A percentile compares a stretch with the other conserved stretches of the same genome.
Evolutionary conservation across 192 early-diverging fungal genomes (phyloP).

Genomic region (Rhizoclosmatium sp.): DNA sequence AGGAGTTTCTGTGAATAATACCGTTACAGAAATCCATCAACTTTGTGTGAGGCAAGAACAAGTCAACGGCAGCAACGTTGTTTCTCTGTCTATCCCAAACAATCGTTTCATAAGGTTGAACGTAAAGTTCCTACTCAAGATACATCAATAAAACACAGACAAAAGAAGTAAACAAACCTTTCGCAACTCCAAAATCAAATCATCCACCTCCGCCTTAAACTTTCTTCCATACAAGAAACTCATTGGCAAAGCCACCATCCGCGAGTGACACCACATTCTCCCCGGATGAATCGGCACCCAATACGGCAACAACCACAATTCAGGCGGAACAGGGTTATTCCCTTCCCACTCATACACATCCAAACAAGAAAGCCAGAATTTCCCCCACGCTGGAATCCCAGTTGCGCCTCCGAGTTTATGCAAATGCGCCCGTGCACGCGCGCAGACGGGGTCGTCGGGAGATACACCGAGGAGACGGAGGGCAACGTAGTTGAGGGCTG

Average conservation of each 20-base stretch:
- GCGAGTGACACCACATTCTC: conserved; percentile 94
- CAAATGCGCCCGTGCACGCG: conserved; percentile 80
- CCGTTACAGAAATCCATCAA: conserved; percentile 80
- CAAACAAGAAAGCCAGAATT: conserved; percentile 95
- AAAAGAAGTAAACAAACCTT: conserved; percentile 25
- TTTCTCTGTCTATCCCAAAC: conserved; percentile 81
- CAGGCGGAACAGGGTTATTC: conserved; percentile 94
- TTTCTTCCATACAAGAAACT: conserved; percentile 85
- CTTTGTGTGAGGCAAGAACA: conserved; percentile 84
- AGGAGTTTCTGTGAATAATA: conserved; percentile 3
- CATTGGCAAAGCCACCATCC: conserved; percentile 96
- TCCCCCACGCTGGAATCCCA: conserved; percentile 94
- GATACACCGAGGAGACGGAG: conserved; percentile 87
- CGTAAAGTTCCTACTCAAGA: conserved; percentile 76
- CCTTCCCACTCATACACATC: conserved; percentile 96
- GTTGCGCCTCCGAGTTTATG: conserved; percentile 87
- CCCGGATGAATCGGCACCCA: conserved; percentile 84
- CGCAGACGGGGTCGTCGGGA: conserved; percentile 86
- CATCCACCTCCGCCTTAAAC: conserved; percentile 63
- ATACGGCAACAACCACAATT: conserved; percentile 89
- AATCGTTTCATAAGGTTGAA: conserved; percentile 85
- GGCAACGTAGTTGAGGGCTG: conserved; percentile 91
- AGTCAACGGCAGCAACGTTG: conserved; percentile 82
- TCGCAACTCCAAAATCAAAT: conserved; percentile 79
- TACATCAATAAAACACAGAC: too few species aligned